These are phyloP conservation scores for Pyrenophora graminea DNA, from an alignment of 2,329 filamentous ascomycete genomes.

Conservation along the genomic window DNA sequence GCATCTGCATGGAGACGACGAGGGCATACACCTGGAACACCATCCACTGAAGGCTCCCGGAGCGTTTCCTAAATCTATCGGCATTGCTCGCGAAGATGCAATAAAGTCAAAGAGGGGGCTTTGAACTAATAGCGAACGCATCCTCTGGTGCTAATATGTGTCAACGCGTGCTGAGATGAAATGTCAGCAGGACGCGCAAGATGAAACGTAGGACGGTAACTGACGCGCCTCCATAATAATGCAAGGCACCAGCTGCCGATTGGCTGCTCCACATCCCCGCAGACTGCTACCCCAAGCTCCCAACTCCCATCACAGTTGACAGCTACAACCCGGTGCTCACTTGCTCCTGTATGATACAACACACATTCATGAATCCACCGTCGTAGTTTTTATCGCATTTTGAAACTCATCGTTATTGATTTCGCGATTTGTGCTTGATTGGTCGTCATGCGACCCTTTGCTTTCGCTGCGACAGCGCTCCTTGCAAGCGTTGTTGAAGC, in stretches of 20 bases:
- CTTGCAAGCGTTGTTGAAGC: conserved; percentile 52
- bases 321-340: conserved; percentile 14
- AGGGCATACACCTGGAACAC: conserved; percentile 2
- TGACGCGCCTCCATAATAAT: conserved; percentile 8
- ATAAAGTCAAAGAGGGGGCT: background rate
- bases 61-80: background rate
- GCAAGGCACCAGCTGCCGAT: conserved; percentile 36
- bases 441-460: conserved; percentile 34
- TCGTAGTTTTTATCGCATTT: conserved; percentile 4
- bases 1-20: conserved; percentile 32
- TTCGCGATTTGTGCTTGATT: background rate
- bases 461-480: conserved; percentile 36
- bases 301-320: conserved; percentile 14
- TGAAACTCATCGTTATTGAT: background rate
- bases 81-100: too few species aligned
- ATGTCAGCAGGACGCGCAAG: conserved; percentile 3
- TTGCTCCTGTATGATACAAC: background rate
- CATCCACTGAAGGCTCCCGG: background rate
- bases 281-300: conserved; percentile 26
- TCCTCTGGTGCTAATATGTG: too few species aligned
- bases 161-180: too few species aligned
- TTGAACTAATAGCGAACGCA: background rate
- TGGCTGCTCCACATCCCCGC: conserved; percentile 31
- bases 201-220: conserved; percentile 11
- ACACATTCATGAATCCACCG: background rate